Conservation (phyloP, 768 basidiomycete genomes). For the Suillus placidus region DNA sequence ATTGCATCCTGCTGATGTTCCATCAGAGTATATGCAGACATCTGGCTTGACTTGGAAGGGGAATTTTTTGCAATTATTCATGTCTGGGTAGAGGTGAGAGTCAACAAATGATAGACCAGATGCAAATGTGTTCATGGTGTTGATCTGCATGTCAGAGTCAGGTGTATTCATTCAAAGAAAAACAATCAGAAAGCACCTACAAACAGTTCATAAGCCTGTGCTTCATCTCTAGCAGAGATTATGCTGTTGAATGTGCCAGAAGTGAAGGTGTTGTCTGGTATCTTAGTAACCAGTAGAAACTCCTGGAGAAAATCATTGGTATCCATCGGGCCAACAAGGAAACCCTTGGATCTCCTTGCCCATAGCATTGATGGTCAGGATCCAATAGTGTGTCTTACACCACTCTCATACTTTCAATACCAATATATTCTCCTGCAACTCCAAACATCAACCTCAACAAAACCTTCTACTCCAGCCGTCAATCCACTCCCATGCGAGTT, state of each 20-base stretch:
- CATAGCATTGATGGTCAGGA: constrained; percentile 4
- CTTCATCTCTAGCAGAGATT: background rate
- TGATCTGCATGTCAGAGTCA: background rate
- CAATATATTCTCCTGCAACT: constrained; percentile 28
- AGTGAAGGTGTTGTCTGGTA: background rate
- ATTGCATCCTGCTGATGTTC: background rate
- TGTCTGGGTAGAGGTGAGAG: constrained; percentile 6
- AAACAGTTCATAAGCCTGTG: constrained; percentile 8
- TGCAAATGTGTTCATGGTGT: constrained; percentile 10
- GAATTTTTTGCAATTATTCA: background rate
- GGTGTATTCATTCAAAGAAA: background rate
- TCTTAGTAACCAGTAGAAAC: constrained; percentile 6
- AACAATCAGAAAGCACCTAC: background rate
- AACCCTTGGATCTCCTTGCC: constrained; percentile 8
- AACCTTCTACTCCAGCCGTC: constrained; percentile 30
- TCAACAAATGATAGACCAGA: constrained; percentile 5
- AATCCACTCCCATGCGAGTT: constrained; percentile 36
- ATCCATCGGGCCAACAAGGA: constrained; percentile 13
- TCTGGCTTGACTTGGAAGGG: constrained; percentile 15
- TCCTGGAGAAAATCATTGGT: constrained; percentile 8
- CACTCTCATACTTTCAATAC: constrained; percentile 36
- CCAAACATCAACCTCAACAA: constrained; percentile 34
- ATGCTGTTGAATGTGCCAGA: background rate
- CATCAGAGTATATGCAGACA: constrained; percentile 10
- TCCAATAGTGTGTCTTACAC: constrained; percentile 18